Conservation (phyloP, 2,329 filamentous ascomycete species). For the Diaporthe amygdali region DNA sequence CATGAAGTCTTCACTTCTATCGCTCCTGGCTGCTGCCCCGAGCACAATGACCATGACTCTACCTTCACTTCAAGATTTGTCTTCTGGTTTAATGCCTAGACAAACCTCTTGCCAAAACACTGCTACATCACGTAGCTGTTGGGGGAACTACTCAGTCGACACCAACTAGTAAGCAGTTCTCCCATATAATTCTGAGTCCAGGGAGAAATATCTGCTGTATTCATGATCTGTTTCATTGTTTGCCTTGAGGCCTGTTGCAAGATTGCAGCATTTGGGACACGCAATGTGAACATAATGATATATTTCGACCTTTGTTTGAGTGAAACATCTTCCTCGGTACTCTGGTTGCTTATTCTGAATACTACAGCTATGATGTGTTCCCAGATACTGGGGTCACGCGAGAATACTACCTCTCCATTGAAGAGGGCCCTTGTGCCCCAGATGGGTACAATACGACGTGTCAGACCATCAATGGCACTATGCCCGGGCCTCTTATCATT, state of each 20-base stretch:
- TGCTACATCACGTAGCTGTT: slow-evolving; percentile 33
- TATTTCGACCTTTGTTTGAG: too few species aligned
- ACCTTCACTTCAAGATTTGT: neutral
- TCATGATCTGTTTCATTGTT: too few species aligned
- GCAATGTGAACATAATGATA: too few species aligned
- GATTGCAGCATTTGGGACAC: too few species aligned
- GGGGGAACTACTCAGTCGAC: slow-evolving; percentile 37
- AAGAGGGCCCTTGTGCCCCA: slow-evolving; percentile 28
- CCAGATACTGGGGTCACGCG: slow-evolving; percentile 29
- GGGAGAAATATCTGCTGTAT: too few species aligned
- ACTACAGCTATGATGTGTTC: slow-evolving; percentile 31
- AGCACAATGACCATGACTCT: slow-evolving; percentile 16
- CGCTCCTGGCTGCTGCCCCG: slow-evolving; percentile 15
- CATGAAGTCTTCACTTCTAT: slow-evolving; percentile 10
- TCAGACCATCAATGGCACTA: slow-evolving; percentile 38
- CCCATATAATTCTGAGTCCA: too few species aligned
- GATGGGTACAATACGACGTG: slow-evolving; percentile 32
- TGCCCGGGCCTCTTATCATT: slow-evolving; percentile 37
- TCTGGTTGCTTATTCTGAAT: neutral
- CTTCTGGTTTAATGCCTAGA: slow-evolving; percentile 12
- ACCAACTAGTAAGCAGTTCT: slow-evolving; percentile 38
- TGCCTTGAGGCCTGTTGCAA: too few species aligned
- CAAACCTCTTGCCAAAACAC: slow-evolving; percentile 28
- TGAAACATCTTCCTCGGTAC: neutral
- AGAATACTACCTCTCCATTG: slow-evolving; percentile 33